These are phyloP conservation scores for Diplocarpon rosae DNA, from an alignment of 2,329 filamentous ascomycete genomes.

Conservation along the genomic window DNA sequence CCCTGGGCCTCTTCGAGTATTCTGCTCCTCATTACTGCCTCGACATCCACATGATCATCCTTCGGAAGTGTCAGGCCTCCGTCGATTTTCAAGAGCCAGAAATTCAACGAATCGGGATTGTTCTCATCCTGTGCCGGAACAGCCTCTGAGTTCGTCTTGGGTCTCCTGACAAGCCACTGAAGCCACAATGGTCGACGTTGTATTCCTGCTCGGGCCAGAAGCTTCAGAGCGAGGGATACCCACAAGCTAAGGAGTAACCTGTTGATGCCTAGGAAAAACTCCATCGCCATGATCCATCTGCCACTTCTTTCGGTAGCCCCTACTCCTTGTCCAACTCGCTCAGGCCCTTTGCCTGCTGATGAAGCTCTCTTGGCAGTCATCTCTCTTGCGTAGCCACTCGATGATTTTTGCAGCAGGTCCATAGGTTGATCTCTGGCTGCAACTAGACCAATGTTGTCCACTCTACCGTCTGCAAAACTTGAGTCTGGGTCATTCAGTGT, in stretches of 20 bases:
- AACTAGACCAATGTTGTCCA: conserved; percentile 24
- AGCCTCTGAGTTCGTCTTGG: conserved; percentile 16
- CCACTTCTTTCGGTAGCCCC: conserved; percentile 70
- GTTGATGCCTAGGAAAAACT: conserved; percentile 67
- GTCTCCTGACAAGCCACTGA: conserved; percentile 27
- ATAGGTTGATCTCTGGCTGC: conserved; percentile 18
- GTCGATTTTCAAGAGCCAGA: conserved; percentile 42
- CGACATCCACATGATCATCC: conserved; percentile 64
- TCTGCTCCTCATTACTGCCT: conserved; percentile 61
- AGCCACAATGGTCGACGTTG: conserved; percentile 54
- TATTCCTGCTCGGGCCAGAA: conserved; percentile 50
- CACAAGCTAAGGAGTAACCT: conserved; percentile 44
- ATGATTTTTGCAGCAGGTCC: conserved; percentile 31
- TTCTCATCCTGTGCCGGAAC: conserved; percentile 11
- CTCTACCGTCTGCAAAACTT: conserved; percentile 17
- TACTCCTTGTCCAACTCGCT: conserved; percentile 46
- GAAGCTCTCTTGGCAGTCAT: conserved; percentile 49
- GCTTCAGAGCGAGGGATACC: conserved; percentile 20
- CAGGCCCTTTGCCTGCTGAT: conserved; percentile 31
- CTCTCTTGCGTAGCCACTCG: conserved; percentile 58
- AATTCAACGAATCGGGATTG: conserved; percentile 33
- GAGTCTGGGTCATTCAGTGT: conserved; percentile 19
- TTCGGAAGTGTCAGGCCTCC: conserved; percentile 44
- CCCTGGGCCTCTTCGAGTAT: conserved; percentile 33
- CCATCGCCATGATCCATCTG: conserved; percentile 64